Evolutionary conservation across 2,329 filamentous ascomycete genomes (phyloP).

Genomic region (Ophiocordyceps australis): DNA sequence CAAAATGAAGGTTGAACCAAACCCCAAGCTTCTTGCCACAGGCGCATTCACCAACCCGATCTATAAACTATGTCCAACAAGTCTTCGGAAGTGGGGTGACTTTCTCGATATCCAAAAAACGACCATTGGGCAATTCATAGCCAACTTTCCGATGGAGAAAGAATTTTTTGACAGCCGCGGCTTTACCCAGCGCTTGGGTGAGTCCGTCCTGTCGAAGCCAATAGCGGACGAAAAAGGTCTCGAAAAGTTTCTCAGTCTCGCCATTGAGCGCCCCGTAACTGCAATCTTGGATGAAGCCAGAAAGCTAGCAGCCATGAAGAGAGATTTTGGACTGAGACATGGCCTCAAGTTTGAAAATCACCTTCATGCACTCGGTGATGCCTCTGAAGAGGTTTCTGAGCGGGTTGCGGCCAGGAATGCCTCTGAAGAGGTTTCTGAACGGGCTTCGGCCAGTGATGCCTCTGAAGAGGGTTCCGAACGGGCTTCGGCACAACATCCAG

Average conservation of each 20-base stretch:
- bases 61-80: too few relatives aligned
- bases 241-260: constrained; percentile 10
- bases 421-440: constrained; percentile 1
- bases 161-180: constrained; percentile 6
- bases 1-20: too few relatives aligned
- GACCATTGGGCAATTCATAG: too few relatives aligned
- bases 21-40: too few relatives aligned
- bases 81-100: too few relatives aligned
- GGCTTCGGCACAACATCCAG: too few relatives aligned
- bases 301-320: constrained; percentile 4
- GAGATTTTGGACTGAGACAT: constrained; percentile 8
- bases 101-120: too few relatives aligned
- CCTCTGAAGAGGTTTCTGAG: constrained; percentile 1
- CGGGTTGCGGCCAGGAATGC: neutral
- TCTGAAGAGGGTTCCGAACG: constrained; percentile 1
- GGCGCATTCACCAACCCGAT: too few relatives aligned
- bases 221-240: constrained; percentile 11
- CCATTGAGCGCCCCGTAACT: constrained; percentile 12
- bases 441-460: neutral
- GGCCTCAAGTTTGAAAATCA: constrained; percentile 15
- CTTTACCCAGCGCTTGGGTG: too few relatives aligned
- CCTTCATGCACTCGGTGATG: constrained; percentile 8
- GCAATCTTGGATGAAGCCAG: constrained; percentile 11
- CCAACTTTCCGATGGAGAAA: neutral
- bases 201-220: too few relatives aligned